Evolutionary conservation across 148 eudicot genomes (phyloP), one percentile per base, ranked within the genome.

Genomic region (Camellia granthamiana): DNA sequence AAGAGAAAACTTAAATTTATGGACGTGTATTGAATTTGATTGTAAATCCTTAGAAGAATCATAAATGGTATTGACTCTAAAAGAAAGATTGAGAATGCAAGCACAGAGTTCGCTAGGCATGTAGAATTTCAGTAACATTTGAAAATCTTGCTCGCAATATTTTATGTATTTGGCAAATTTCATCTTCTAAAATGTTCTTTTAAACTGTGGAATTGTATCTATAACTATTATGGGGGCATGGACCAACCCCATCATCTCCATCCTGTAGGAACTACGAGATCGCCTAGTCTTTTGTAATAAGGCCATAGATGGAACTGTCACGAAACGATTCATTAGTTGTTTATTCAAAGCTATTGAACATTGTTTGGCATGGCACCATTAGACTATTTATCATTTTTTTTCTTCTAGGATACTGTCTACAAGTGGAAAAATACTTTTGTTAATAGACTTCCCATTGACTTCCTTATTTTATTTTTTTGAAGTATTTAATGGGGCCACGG

Each of bases 401-500:
- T 62, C 23, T n/a, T n/a, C 6, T 19, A 3, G 41, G 4, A 64
- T 4, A 64, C 16, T 3, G 42, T 21, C 68, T 64, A 7, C 6
- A 64, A 64, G 38, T 30, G 41, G 9, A 30, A 10, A 19, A 64
- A 21, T 64, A 30, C 2, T 7, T 64, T 64, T 64, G 11, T 21
- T 21, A 19, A 7, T 19, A 7, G 2, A 23, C 42, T 5, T 12
- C 42, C 42, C 68, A 7, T 64, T 23, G 42, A 64, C 7, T 64
- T 21, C 68, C 5, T 11, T 56, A 14, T 23, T 72, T 72, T 47
- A 2, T 46, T 64, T 47, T 9, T 1, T 19, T 63, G 49, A 63
- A 69, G 67, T 44, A 63, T 23, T 41, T 19, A 74, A 90, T 85
- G 93, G 86, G 84, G 63, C 85, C 89, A 15, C 82, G 91, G 72